Evolutionary conservation across 345 rosid species (phyloP).

Genomic region (Rhizophora apiculata): DNA sequence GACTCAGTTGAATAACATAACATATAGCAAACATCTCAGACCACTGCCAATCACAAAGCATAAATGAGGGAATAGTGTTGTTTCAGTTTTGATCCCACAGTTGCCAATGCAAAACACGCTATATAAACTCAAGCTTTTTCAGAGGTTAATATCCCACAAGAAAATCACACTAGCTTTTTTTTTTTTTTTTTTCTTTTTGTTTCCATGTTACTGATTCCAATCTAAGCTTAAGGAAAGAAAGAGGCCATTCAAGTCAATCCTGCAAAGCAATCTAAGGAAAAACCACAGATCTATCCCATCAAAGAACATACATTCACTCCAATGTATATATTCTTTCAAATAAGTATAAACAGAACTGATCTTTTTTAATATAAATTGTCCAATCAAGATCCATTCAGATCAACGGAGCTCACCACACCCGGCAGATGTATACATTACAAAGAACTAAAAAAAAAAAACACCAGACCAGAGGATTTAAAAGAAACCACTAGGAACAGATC

Average conservation of each 20-base stretch:
- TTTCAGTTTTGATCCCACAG: no score
- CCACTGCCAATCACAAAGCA: no score
- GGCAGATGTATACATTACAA: background rate
- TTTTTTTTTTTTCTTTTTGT: no score
- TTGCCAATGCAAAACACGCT: no score
- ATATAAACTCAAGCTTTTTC: no score
- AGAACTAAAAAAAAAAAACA: background rate
- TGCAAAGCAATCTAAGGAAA: background rate
- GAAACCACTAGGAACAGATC: conserved; percentile 17
- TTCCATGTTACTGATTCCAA: background rate
- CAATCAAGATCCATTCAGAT: conserved; percentile 4
- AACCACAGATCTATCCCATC: conserved; percentile 28
- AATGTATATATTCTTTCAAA: background rate
- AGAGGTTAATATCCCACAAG: background rate
- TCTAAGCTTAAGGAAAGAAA: background rate
- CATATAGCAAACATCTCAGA: no score
- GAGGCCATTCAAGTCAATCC: background rate
- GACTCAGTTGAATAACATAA: no score
- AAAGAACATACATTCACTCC: background rate
- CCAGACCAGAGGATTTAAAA: conserved; percentile 11
- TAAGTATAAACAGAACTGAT: background rate
- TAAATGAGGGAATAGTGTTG: no score
- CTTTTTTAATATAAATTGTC: conserved; percentile 2
- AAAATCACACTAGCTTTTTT: background rate
- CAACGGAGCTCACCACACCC: conserved; percentile 23